These are phyloP conservation scores for Citrus cavaleriei DNA, from an alignment of 345 rosid genomes.

Conservation along the genomic window DNA sequence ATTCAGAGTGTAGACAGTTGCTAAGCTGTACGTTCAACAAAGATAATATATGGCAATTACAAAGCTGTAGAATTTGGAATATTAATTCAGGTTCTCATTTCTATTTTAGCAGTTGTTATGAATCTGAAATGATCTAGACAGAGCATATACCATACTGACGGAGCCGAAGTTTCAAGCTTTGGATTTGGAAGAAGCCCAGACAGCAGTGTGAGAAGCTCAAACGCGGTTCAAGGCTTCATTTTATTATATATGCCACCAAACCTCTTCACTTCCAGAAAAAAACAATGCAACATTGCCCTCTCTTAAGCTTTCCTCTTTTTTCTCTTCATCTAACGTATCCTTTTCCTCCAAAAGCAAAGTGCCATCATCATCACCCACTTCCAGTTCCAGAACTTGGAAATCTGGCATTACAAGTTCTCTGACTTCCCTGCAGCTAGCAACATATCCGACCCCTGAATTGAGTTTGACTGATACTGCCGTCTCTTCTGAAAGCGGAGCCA, in stretches of 20 bases:
- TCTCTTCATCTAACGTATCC: too few relatives aligned
- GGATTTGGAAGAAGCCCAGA: too few relatives aligned
- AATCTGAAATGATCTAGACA: neutral
- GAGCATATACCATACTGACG: slow-evolving; percentile 75
- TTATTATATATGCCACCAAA: neutral
- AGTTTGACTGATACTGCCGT: neutral
- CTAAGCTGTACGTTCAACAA: slow-evolving; percentile 33
- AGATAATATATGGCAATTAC: neutral
- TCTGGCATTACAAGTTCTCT: neutral
- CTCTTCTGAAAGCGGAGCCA: neutral
- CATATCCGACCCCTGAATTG: neutral
- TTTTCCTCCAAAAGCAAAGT: neutral
- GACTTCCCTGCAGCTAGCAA: neutral
- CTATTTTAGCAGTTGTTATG: neutral
- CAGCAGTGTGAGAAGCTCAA: too few relatives aligned
- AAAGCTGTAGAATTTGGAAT: neutral
- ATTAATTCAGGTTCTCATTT: neutral
- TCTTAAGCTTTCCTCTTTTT: neutral
- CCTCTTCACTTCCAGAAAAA: neutral
- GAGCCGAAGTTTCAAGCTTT: too few relatives aligned
- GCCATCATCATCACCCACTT: neutral
- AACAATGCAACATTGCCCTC: neutral
- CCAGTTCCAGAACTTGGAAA: neutral
- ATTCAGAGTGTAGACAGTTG: slow-evolving; percentile 43
- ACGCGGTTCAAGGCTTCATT: slow-evolving; percentile 50